A percentile compares a stretch with the other conserved stretches of the same genome.
Evolutionary conservation across 1,284 basidiomycete genomes (phyloP).

Genomic region (Erythrobasidium hasegawianum): DNA sequence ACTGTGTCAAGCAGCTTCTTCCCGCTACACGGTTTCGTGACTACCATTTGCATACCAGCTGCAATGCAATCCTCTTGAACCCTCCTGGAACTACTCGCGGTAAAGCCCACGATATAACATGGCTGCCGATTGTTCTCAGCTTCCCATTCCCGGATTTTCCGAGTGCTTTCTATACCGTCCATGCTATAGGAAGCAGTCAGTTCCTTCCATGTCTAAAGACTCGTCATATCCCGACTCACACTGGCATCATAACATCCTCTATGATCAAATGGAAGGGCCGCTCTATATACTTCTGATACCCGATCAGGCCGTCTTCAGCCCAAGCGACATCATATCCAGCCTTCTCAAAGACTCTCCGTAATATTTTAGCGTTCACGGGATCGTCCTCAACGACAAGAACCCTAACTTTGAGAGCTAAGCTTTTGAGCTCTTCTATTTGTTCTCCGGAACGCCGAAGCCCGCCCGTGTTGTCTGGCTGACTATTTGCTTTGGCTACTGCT

Average conservation of each 20-base stretch:
- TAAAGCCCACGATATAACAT: slow-evolving; percentile 4
- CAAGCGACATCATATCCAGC: not conserved
- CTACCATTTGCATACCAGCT: slow-evolving; percentile 1
- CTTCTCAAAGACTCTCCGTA: not conserved
- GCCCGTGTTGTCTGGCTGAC: not conserved
- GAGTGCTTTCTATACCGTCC: slow-evolving; percentile 11
- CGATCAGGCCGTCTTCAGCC: not conserved
- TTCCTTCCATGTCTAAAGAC: too few species aligned
- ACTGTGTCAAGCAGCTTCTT: slow-evolving; percentile 8
- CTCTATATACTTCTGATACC: not conserved
- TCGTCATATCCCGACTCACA: too few species aligned
- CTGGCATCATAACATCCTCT: not conserved
- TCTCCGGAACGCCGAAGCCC: too few species aligned
- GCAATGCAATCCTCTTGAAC: slow-evolving; percentile 4
- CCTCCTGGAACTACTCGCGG: not conserved
- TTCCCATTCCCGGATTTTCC: slow-evolving; percentile 1
- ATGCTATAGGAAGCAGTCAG: not conserved
- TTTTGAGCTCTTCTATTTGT: not conserved
- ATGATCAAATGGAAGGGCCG: not conserved
- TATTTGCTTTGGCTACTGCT: not conserved
- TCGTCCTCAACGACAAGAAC: slow-evolving; percentile 1
- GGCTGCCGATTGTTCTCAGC: not conserved
- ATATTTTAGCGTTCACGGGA: slow-evolving; percentile 1
- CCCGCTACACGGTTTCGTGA: not conserved
- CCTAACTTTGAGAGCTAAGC: not conserved